Evolutionary conservation across 352 stramenopile species (phyloP).

Genomic region (Peronospora destructor): DNA sequence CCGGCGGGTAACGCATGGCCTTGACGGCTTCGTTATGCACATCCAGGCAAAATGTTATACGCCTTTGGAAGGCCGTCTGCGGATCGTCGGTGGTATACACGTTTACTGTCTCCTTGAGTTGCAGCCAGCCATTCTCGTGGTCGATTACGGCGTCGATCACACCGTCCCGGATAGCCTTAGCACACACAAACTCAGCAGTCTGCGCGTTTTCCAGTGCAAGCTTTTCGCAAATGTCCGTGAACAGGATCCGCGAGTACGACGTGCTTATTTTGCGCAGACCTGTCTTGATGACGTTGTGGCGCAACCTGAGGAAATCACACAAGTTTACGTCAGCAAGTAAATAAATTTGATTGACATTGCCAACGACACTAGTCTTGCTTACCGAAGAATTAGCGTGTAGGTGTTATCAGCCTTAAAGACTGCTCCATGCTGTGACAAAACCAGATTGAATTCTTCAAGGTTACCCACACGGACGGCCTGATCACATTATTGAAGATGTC

Average conservation of each 20-base stretch:
- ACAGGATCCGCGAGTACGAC: slow-evolving; percentile 90
- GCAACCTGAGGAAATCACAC: slow-evolving; percentile 51
- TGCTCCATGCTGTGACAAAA: slow-evolving; percentile 80
- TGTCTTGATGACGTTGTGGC: slow-evolving; percentile 98
- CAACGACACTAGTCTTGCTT: slow-evolving; percentile 5
- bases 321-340: slow-evolving; percentile 3
- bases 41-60: slow-evolving; percentile 97
- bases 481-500: slow-evolving; percentile 6
- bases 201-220: slow-evolving; percentile 89
- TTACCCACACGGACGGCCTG: slow-evolving; percentile 94
- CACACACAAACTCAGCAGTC: slow-evolving; percentile 96
- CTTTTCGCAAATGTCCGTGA: slow-evolving; percentile 90
- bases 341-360: background rate
- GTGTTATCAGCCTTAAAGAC: slow-evolving; percentile 91
- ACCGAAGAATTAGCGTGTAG: slow-evolving; percentile 94
- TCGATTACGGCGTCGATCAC: slow-evolving; percentile 98
- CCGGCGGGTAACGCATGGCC: slow-evolving; percentile 94
- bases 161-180: slow-evolving; percentile 96
- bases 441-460: slow-evolving; percentile 91
- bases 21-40: slow-evolving; percentile 98
- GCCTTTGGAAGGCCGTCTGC: slow-evolving; percentile 92
- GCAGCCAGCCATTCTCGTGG: slow-evolving; percentile 92
- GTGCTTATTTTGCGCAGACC: slow-evolving; percentile 95
- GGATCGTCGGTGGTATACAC: slow-evolving; percentile 92
- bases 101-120: slow-evolving; percentile 83